A percentile compares a stretch with the other conserved stretches of the same genome.
Evolutionary conservation across 352 stramenopile genomes (phyloP).

Genomic region (Globisporangium canariense): DNA sequence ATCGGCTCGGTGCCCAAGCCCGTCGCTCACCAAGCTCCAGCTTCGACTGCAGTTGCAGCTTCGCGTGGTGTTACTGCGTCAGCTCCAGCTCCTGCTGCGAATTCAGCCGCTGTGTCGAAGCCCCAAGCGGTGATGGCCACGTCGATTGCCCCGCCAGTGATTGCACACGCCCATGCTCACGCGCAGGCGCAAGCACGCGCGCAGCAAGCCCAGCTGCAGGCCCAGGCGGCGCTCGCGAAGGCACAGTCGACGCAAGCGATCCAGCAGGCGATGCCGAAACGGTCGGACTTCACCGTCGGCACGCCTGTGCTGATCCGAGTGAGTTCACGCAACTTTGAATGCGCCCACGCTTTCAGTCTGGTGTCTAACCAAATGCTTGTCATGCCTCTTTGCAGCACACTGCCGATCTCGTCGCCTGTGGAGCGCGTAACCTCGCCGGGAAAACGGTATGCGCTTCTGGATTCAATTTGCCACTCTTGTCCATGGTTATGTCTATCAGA

Average conservation of each 20-base stretch:
- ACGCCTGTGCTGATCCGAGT: conserved; percentile 70
- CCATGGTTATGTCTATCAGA: not conserved
- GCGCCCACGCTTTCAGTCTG: not conserved
- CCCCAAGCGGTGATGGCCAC: conserved; percentile 5
- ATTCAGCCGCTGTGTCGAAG: conserved; percentile 4
- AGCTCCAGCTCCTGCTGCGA: conserved; percentile 1
- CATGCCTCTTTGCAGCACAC: conserved; percentile 39
- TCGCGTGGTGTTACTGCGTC: not conserved
- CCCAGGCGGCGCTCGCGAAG: conserved; percentile 8
- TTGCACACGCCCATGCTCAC: conserved; percentile 13
- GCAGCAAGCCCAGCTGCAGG: conserved; percentile 10
- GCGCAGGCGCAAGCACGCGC: conserved; percentile 9
- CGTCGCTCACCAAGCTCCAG: conserved; percentile 6
- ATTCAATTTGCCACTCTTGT: not conserved
- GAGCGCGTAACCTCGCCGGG: conserved; percentile 65
- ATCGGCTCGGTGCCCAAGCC: conserved; percentile 15
- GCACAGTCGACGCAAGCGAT: conserved; percentile 8
- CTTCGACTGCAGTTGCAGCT: not conserved
- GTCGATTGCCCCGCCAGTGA: conserved; percentile 13
- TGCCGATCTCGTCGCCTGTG: conserved; percentile 66
- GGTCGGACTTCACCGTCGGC: conserved; percentile 64
- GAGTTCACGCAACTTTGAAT: conserved; percentile 10
- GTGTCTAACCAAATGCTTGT: not conserved
- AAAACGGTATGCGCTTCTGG: conserved; percentile 38
- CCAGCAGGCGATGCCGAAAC: conserved; percentile 26